Base-by-base conservation (phyloP, 2,329 filamentous ascomycete genomes). In the Cercospora canescens region DNA sequence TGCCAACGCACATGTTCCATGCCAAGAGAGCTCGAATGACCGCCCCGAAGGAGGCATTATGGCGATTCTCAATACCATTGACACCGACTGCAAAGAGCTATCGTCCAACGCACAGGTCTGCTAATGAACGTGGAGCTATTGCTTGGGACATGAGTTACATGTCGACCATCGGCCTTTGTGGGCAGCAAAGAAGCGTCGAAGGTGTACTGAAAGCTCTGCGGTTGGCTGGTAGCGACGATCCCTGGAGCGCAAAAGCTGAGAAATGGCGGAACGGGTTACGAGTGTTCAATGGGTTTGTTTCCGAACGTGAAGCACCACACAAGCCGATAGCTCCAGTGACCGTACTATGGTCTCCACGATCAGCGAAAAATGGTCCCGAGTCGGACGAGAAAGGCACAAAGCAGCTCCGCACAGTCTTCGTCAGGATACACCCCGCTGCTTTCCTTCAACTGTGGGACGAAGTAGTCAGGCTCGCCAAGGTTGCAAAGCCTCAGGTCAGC, bases 111-210 rank as follows among this genome's bases (percentile, higher is more conserved):
- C 93, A 98, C 81, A 88, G 94, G 69, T 90, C 92, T 24, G 87
- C 89, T 60, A 88, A 89, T 30, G 85, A 89, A 60, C 87, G 89
- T 70, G 94, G 95, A 5, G 90, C 90, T 24, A 83, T 98, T 50
- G 89, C 89, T 1, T 98, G 94, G 93, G 95, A 99, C 79, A 92
- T 88, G 83, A 98, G 94, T 77, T 99, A 97, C 76, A 91, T 95
- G 82, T 91, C 92, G 71, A 97, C 93, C 1, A 90, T 98, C 70
- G 86, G 89, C 14, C 76, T 98, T 3, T 89, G 90, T 71, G 95
- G 94, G 0, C 80, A 83, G 14, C 81, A 87, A 45, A 78, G 81
- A 32, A 89, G 89, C 61, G 81, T 97, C 45, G 82, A 88, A 63
- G 85, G 86, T 39, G 82, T 94, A 9, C 77, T 98, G 35, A 87